Evolutionary conservation across 345 rosid genomes (phyloP).

Genomic region (Cardamine chenopodiifolia): DNA sequence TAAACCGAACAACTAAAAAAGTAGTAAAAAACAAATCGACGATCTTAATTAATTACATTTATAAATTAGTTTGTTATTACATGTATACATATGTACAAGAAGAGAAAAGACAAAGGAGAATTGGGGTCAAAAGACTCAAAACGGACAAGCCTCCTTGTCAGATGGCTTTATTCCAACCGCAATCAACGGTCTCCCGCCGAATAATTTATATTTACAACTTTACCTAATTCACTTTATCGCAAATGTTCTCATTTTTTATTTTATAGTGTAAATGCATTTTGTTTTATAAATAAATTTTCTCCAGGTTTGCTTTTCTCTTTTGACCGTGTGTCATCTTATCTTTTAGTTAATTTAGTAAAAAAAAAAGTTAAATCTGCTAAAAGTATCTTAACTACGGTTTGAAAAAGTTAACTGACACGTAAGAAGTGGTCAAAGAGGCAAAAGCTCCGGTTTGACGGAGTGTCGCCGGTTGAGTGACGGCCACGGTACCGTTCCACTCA

Average conservation of each 20-base stretch:
- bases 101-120: conserved; percentile 27
- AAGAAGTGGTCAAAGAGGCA: conserved; percentile 51
- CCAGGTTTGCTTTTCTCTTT: conserved; percentile 28
- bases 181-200: conserved; percentile 87
- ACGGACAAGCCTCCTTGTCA: conserved; percentile 54
- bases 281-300: background rate
- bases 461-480: conserved; percentile 66
- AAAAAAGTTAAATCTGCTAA: background rate
- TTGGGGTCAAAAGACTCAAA: conserved; percentile 51
- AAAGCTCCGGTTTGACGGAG: conserved; percentile 53
- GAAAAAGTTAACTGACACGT: conserved; percentile 40
- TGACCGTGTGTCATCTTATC: conserved; percentile 20
- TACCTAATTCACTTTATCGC: conserved; percentile 21
- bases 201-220: conserved; percentile 16
- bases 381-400: conserved; percentile 8
- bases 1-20: background rate
- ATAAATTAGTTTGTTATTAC: background rate
- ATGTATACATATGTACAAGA: background rate
- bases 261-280: background rate
- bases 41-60: background rate
- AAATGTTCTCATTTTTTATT: background rate
- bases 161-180: conserved; percentile 85
- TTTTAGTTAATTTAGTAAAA: background rate
- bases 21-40: background rate
- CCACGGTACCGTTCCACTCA: conserved; percentile 41